phyloP scores from a whole-genome alignment of 495 filamentous ascomycete species.

The Cercophora newfieldiana region DNA sequence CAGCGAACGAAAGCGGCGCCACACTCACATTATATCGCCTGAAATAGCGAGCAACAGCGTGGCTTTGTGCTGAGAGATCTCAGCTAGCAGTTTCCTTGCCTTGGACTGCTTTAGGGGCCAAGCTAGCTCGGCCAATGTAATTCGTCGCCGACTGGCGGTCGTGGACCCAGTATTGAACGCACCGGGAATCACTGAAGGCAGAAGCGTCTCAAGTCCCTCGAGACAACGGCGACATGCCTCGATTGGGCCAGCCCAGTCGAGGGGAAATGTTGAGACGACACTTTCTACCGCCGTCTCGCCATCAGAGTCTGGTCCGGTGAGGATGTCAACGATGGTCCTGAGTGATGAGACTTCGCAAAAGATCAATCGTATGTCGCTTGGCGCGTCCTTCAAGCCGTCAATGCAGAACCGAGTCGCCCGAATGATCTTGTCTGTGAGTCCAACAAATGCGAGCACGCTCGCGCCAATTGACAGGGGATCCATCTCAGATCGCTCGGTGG shows the following conservation, averaged over 20 bases:
- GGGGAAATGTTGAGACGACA: neutral
- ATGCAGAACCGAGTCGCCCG: neutral
- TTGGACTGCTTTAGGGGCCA: conserved; percentile 33
- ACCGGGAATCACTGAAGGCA: neutral
- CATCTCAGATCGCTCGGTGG: neutral
- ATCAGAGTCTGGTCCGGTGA: neutral
- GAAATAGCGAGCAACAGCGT: conserved; percentile 20
- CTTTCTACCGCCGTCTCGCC: neutral
- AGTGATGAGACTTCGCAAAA: conserved; percentile 17
- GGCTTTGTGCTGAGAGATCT: conserved; percentile 29
- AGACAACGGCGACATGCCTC: conserved; percentile 4
- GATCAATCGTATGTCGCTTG: conserved; percentile 14
- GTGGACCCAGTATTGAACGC: too few relatives aligned
- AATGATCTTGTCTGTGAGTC: neutral
- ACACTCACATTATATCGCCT: neutral
- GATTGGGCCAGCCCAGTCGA: neutral
- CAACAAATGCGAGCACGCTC: conserved; percentile 1
- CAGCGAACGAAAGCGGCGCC: too few relatives aligned
- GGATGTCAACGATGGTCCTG: conserved; percentile 2
- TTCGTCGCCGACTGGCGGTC: neutral
- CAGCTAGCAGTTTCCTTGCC: conserved; percentile 26
- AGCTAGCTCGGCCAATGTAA: conserved; percentile 14
- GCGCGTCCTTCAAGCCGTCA: neutral
- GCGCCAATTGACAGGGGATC: neutral
- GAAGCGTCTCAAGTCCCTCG: neutral